A percentile compares a stretch with the other conserved stretches of the same genome.
Evolutionary conservation across 106 monocot genomes (phyloP).

Genomic region (Amphibolis antarctica): DNA sequence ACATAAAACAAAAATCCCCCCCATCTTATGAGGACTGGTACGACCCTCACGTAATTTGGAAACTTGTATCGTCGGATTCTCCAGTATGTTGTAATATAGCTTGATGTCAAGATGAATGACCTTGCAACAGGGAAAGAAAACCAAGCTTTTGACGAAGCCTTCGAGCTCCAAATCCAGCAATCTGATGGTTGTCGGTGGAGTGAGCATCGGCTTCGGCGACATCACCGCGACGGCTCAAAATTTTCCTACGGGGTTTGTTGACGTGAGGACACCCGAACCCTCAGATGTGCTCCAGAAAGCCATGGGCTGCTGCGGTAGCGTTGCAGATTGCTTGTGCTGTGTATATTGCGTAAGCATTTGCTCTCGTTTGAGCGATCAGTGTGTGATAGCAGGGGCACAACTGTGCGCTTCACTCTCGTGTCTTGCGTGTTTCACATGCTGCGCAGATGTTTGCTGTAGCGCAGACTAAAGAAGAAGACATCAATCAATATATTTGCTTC

Average conservation of each 20-base stretch:
- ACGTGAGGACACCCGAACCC: constrained; percentile 19
- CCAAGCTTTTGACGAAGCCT: constrained; percentile 15
- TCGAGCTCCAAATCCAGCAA: constrained; percentile 6
- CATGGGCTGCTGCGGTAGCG: constrained; percentile 42
- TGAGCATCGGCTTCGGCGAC: constrained; percentile 59
- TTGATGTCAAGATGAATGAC: neutral
- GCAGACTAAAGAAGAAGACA: neutral
- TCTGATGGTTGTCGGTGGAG: constrained; percentile 5
- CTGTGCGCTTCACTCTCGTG: constrained; percentile 50
- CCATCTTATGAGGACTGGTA: too few species aligned
- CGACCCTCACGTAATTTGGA: too few species aligned
- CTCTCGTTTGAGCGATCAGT: constrained; percentile 56
- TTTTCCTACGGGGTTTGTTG: constrained; percentile 29
- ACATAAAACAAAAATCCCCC: too few species aligned
- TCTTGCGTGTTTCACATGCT: constrained; percentile 63
- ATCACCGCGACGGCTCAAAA: constrained; percentile 52
- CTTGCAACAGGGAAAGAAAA: constrained; percentile 31
- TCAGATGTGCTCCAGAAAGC: constrained; percentile 30
- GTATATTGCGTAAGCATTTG: constrained; percentile 50
- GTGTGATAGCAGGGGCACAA: constrained; percentile 37
- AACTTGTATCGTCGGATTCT: too few species aligned
- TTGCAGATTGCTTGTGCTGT: constrained; percentile 62
- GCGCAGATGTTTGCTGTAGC: constrained; percentile 35
- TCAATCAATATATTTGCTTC: neutral
- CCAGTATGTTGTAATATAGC: too few species aligned